Evolutionary conservation across 2,329 filamentous ascomycete species (phyloP).

Genomic region (Fonsecaea nubica): DNA sequence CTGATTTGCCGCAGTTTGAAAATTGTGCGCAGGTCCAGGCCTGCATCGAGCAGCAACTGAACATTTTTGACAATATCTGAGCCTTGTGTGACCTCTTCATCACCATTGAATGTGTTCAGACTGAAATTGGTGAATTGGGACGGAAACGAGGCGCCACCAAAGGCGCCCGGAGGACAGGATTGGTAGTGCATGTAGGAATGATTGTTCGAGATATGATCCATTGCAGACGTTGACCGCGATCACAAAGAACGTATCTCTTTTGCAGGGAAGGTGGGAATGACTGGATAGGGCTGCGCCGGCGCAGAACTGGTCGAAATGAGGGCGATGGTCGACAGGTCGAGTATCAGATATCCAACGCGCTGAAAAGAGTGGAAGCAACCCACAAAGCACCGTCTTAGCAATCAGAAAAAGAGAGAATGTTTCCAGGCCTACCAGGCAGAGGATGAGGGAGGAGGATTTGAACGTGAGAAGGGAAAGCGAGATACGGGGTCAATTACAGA

Average conservation of each 20-base stretch:
- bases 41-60: not conserved
- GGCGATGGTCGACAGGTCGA: not conserved
- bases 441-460: not conserved
- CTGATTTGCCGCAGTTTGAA: not conserved
- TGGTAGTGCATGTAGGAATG: not conserved
- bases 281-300: not conserved
- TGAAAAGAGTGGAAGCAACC: conserved; percentile 2
- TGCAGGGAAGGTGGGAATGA: not conserved
- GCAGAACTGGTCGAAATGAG: not conserved
- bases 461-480: not conserved
- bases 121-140: not conserved
- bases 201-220: not conserved
- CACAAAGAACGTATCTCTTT: not conserved
- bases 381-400: not conserved
- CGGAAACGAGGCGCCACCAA: not conserved
- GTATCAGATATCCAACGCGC: not conserved
- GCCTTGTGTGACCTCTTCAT: not conserved
- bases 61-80: not conserved
- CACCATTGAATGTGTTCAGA: not conserved
- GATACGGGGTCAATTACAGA: too few relatives aligned
- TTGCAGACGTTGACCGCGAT: not conserved
- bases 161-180: not conserved
- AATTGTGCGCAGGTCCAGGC: not conserved
- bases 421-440: not conserved
- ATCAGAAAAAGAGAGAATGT: not conserved